Evolutionary conservation across 371 early-diverging fungal genomes (phyloP).

Genomic region (Mortierella sp.): DNA sequence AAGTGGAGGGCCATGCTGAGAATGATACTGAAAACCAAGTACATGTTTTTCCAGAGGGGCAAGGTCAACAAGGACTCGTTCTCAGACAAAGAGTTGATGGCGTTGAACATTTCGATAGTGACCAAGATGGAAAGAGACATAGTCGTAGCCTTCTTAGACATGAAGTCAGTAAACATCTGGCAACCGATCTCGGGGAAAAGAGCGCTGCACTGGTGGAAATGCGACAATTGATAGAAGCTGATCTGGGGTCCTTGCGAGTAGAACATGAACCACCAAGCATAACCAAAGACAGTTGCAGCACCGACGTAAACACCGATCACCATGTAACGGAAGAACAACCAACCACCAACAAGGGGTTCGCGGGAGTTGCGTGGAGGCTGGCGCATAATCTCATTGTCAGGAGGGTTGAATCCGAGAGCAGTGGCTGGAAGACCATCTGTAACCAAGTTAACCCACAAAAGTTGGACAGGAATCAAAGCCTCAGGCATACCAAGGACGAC

Average conservation of each 20-base stretch:
- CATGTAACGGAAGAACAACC: slow-evolving; percentile 96
- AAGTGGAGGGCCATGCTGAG: slow-evolving; percentile 95
- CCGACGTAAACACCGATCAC: slow-evolving; percentile 95
- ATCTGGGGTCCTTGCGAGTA: slow-evolving; percentile 90
- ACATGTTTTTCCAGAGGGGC: slow-evolving; percentile 92
- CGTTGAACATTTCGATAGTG: slow-evolving; percentile 98
- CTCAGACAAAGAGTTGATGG: slow-evolving; percentile 93
- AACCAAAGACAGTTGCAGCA: slow-evolving; percentile 94
- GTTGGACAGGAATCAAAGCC: slow-evolving; percentile 96
- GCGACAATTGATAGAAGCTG: slow-evolving; percentile 86
- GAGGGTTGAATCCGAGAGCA: slow-evolving; percentile 97
- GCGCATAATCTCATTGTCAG: slow-evolving; percentile 95
- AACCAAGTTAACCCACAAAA: slow-evolving; percentile 98
- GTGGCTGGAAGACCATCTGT: slow-evolving; percentile 98
- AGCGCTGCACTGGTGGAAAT: slow-evolving; percentile 90
- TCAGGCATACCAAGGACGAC: slow-evolving; percentile 95
- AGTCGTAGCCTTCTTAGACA: slow-evolving; percentile 93
- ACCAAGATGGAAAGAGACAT: slow-evolving; percentile 96
- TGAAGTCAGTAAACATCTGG: slow-evolving; percentile 83
- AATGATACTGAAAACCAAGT: slow-evolving; percentile 85
- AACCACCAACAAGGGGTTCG: slow-evolving; percentile 92
- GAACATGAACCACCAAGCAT: slow-evolving; percentile 98
- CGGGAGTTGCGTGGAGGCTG: slow-evolving; percentile 87
- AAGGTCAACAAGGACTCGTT: slow-evolving; percentile 93
- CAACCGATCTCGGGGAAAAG: slow-evolving; percentile 94